Conservation (phyloP, 805 yeast genomes). For the Priceomyces castillae region DNA sequence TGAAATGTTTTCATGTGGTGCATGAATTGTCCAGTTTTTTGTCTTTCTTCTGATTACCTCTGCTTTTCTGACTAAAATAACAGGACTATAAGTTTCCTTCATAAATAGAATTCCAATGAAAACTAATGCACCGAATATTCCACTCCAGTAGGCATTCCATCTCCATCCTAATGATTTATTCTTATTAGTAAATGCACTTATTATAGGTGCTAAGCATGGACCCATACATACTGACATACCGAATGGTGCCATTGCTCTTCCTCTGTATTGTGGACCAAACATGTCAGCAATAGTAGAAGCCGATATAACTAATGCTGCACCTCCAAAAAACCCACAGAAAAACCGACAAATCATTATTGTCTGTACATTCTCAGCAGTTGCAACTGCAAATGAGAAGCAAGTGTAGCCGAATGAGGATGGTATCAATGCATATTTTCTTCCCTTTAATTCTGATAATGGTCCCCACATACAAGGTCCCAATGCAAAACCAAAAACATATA, state of each 20-base stretch:
- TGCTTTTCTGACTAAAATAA: conserved; percentile 63
- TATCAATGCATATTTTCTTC: conserved; percentile 61
- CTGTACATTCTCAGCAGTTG: conserved; percentile 23
- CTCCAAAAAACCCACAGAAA: conserved; percentile 22
- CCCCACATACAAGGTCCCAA: conserved; percentile 85
- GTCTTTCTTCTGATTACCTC: conserved; percentile 59
- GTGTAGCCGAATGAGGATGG: conserved; percentile 55
- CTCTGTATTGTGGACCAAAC: conserved; percentile 15
- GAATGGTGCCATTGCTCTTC: conserved; percentile 21
- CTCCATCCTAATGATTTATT: conserved; percentile 71
- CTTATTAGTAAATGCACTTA: conserved; percentile 63
- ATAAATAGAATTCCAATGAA: conserved; percentile 39
- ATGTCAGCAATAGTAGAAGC: conserved; percentile 24
- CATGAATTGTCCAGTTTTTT: conserved; percentile 80
- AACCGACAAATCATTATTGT: conserved; percentile 23
- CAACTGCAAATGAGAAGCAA: conserved; percentile 50
- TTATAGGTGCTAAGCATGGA: conserved; percentile 22
- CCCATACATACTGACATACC: conserved; percentile 11
- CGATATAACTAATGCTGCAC: conserved; percentile 24
- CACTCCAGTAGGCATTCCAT: conserved; percentile 74
- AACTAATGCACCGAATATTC: conserved; percentile 53
- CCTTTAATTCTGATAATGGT: conserved; percentile 72
- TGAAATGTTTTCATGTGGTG: conserved; percentile 57
- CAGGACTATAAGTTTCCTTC: conserved; percentile 72
- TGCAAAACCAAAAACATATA: conserved; percentile 82